Evolutionary conservation across 495 filamentous ascomycete genomes (phyloP), one percentile per base, ranked within the genome.

Genomic region (Aspergillus baeticus): DNA sequence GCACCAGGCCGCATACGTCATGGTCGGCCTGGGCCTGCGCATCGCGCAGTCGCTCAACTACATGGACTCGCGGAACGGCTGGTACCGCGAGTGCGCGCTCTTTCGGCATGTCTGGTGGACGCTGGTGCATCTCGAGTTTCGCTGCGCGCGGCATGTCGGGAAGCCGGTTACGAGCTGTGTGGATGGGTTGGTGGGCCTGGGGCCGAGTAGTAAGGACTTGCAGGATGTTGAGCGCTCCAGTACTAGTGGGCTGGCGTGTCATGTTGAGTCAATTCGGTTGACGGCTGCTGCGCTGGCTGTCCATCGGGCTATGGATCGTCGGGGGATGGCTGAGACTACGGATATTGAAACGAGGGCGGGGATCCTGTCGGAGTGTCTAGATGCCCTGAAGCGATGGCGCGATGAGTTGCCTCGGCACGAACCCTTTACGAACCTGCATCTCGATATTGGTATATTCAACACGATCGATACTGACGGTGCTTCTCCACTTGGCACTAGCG

Each of bases 1-100:
- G 29, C 57, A 67, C n/a, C 61, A 63, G 11, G 57, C 65, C 10
- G 68, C 69, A 13, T 70, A 72, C 58, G 69, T 69, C 42, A 67
- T 72, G 49, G 63, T 67, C 10, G 67, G 69, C 1, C 51, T 67
- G 2, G 69, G 63, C 15, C 34, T 67, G 8, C 60, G 69, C n/a
- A 64, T 67, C 22, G 60, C 67, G 21, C 69, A 70, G 42, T 62
- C 63, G 0, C 59, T 72, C 3, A 61, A 69, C 45, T 37, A 55
- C 5, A 42, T 54, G 17, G 43, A 52, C 23, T 14, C 42, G 1
- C 2, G 51, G 55, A 8, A 51, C 57, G 17, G 35, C 58, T 15
- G 29, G 8, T 33, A 41, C 6, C 45, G 31, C 21, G 45, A 33
- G 4, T 33, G 22, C 14, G 5, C 61, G 17, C 54, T 54, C 14